Conservation (phyloP, 2,329 filamentous ascomycete genomes). For the Chaetomium olivaceum region DNA sequence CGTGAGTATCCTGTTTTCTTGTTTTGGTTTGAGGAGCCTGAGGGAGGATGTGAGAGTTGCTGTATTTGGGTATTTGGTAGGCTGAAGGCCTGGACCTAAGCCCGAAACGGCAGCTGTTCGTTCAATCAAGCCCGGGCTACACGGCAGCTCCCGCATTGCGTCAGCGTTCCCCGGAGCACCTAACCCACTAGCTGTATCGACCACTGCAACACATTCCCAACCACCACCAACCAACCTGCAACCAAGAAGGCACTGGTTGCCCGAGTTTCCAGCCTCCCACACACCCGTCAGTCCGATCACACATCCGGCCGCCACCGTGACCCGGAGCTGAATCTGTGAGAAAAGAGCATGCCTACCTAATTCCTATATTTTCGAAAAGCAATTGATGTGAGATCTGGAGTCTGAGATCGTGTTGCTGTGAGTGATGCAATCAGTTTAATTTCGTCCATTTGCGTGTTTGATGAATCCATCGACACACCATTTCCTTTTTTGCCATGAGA, state of each 20-base stretch:
- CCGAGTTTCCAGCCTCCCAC: no score
- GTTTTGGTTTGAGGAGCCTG: neutral
- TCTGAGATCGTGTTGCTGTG: neutral
- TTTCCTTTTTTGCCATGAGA: neutral
- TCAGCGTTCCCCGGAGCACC: slow-evolving; percentile 19
- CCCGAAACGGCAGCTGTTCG: slow-evolving; percentile 16
- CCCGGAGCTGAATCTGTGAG: neutral
- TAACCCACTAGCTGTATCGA: no score
- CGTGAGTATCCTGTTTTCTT: neutral
- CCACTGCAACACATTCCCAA: neutral
- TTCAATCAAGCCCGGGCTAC: neutral
- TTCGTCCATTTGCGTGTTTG: neutral
- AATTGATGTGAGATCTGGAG: neutral
- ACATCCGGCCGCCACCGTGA: neutral
- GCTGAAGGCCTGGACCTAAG: no score
- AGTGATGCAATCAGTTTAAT: neutral
- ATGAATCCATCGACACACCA: neutral
- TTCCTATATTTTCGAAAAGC: neutral
- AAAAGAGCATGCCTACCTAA: neutral
- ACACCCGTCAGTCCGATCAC: neutral
- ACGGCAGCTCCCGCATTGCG: slow-evolving; percentile 26
- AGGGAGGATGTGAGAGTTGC: no score
- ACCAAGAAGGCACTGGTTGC: no score
- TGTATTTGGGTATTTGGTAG: no score
- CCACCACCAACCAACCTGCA: no score